Base-by-base conservation (phyloP, 2,329 filamentous ascomycete genomes). In the Fusarium paranaense region DNA sequence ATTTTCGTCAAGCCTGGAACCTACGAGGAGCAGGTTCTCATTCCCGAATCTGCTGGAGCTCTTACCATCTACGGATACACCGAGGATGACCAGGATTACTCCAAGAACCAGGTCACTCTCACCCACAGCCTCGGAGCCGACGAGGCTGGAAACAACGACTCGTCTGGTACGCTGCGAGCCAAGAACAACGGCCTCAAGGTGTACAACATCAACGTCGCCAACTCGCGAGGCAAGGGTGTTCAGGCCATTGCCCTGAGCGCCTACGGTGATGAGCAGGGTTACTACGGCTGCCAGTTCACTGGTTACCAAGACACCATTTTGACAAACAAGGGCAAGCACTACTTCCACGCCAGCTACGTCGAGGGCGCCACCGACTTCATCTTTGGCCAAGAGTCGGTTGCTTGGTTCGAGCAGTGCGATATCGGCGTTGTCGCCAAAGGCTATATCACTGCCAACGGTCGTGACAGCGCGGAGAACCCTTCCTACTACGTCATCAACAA, bases 21-120 rank as follows among this genome's bases (percentile, higher is more conserved):
- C 1, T 72, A 74, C 81, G 82, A 82, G 25, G 89, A 91, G 78
- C 90, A 91, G 75, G 88, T 91, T 32, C 86, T 86, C 72, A 84
- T 91, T 47, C 81, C 85, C 11, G 77, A 80, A 2, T 83, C 87
- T 57, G 83, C 82, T 10, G 87, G 86, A 4, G 81, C 85, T n/a
- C 81, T 91, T 30, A 88, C 86, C 33, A 86, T 91, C 71, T 90
- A 89, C 76, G 91, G 91, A 27, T 88, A 88, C 76, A 92, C 91
- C 1, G 80, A 82, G 33, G 85, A 89, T 73, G 86, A 86, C 3
- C 79, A 83, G 30, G 81, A 82, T 33, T 92, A 92, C 80, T 72
- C 82, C 4, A 81, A 81, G 69, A 93, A 93, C 82, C 82, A 85
- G 42, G 91, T 91, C 37, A 91, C 85, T 71, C 83, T 88, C 67